A percentile compares a stretch with the other conserved stretches of the same genome.
Evolutionary conservation across 2,329 filamentous ascomycete genomes (phyloP).

Genomic region (Furcasterigmium sp.): DNA sequence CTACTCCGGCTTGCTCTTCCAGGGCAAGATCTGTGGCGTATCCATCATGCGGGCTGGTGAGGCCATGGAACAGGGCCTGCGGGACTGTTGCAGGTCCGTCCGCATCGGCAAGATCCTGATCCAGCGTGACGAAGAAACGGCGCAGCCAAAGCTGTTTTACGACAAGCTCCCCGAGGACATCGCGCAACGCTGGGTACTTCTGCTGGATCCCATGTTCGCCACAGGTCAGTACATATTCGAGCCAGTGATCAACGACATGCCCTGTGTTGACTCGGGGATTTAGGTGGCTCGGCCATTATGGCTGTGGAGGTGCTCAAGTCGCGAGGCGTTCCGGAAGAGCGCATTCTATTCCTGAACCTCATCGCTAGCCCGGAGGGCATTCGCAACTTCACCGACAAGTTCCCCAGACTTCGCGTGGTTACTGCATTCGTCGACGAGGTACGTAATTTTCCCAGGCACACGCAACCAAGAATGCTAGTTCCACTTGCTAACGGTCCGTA

Average conservation of each 20-base stretch:
- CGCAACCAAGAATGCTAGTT: background rate
- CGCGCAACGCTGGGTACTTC: conserved; percentile 82
- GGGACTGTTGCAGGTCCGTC: conserved; percentile 96
- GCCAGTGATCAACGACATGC: background rate
- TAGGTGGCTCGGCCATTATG: conserved; percentile 93
- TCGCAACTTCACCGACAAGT: conserved; percentile 80
- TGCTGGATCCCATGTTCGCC: conserved; percentile 98
- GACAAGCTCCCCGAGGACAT: conserved; percentile 97
- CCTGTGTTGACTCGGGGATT: background rate
- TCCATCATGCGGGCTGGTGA: conserved; percentile 98
- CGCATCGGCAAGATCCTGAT: conserved; percentile 98
- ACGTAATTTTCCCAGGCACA: conserved; percentile 14
- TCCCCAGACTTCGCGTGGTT: conserved; percentile 84
- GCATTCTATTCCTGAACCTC: conserved; percentile 92
- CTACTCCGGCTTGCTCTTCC: conserved; percentile 89
- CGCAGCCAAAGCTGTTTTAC: conserved; percentile 89
- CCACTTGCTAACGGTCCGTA: conserved; percentile 17
- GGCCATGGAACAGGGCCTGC: conserved; percentile 94
- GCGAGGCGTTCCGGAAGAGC: conserved; percentile 87
- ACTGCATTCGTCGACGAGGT: conserved; percentile 91
- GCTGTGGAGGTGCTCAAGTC: conserved; percentile 89
- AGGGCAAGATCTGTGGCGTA: conserved; percentile 97
- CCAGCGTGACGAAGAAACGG: conserved; percentile 93
- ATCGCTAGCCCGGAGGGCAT: conserved; percentile 96
- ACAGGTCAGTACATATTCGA: conserved; percentile 57